These are phyloP conservation scores for Myxozyma monticola DNA, from an alignment of 805 yeast species.

Conservation along the genomic window DNA sequence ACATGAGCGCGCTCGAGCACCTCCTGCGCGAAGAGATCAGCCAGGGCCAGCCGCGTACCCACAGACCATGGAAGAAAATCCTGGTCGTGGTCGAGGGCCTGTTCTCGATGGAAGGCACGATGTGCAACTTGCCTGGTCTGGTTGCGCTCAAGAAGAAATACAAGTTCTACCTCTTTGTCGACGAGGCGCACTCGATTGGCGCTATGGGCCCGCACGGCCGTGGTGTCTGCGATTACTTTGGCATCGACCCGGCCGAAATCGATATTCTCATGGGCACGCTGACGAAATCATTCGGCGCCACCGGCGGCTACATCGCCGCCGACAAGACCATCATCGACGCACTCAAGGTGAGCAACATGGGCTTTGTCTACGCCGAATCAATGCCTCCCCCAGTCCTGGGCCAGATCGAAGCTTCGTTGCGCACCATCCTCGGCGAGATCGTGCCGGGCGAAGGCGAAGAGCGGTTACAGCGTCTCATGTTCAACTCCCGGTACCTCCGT, in stretches of 20 bases:
- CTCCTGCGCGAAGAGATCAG: constrained; percentile 80
- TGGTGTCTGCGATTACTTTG: constrained; percentile 93
- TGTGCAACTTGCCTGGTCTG: constrained; percentile 75
- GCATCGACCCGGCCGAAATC: constrained; percentile 68
- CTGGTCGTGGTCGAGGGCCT: constrained; percentile 90
- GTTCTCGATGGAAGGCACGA: constrained; percentile 85
- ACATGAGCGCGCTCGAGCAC: constrained; percentile 75
- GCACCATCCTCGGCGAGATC: constrained; percentile 74
- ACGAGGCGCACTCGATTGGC: constrained; percentile 98
- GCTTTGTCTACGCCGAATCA: constrained; percentile 77
- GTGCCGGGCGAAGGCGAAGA: constrained; percentile 92
- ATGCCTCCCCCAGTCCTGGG: constrained; percentile 79
- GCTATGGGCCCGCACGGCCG: constrained; percentile 95
- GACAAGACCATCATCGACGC: constrained; percentile 66
- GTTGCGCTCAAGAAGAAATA: constrained; percentile 77
- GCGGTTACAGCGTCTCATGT: constrained; percentile 89
- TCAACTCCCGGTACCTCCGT: constrained; percentile 90
- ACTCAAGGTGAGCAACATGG: constrained; percentile 69
- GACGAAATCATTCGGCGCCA: constrained; percentile 97
- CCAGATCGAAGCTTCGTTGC: constrained; percentile 79
- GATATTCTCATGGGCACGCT: constrained; percentile 97
- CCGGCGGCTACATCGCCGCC: constrained; percentile 97
- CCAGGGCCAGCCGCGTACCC: constrained; percentile 92
- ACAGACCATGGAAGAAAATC: constrained; percentile 84
- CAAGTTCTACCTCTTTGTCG: constrained; percentile 86